These are phyloP conservation scores for Oryza glaberrima DNA, from an alignment of 176 grass and related monocot genomes.

Conservation along the genomic window DNA sequence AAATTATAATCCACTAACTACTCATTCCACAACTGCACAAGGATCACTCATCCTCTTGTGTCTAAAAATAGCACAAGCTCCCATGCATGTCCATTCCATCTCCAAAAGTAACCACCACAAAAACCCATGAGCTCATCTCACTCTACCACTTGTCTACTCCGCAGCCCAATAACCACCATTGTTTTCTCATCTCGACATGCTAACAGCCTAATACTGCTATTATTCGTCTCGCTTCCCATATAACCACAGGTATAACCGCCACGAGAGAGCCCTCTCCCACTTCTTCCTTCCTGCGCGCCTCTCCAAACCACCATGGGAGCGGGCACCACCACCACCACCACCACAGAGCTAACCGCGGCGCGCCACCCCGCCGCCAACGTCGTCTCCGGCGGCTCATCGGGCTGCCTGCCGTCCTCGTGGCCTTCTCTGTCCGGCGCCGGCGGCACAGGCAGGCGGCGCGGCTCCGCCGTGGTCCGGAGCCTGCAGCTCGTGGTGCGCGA, in stretches of 20 bases:
- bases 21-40: too few relatives aligned
- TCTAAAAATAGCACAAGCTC: background rate
- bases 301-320: constrained; percentile 34
- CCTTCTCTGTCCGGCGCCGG: background rate
- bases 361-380: constrained; percentile 34
- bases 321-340: constrained; percentile 30
- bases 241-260: constrained; percentile 23
- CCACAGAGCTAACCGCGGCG: constrained; percentile 42
- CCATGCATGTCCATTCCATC: background rate
- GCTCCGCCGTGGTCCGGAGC: constrained; percentile 39
- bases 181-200: background rate
- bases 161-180: background rate
- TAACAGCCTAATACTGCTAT: background rate
- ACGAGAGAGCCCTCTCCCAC: background rate
- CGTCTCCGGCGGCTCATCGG: constrained; percentile 14
- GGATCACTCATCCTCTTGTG: too few relatives aligned
- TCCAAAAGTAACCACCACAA: background rate
- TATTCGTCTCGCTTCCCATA: background rate
- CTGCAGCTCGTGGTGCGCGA: constrained; percentile 66
- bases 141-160: background rate
- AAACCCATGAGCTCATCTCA: background rate
- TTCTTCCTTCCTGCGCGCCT: background rate
- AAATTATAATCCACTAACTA: too few relatives aligned
- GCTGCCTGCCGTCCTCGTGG: constrained; percentile 57
- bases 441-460: constrained; percentile 9